Evolutionary conservation across 129 eudicot species (phyloP).

Genomic region (Centella asiatica): DNA sequence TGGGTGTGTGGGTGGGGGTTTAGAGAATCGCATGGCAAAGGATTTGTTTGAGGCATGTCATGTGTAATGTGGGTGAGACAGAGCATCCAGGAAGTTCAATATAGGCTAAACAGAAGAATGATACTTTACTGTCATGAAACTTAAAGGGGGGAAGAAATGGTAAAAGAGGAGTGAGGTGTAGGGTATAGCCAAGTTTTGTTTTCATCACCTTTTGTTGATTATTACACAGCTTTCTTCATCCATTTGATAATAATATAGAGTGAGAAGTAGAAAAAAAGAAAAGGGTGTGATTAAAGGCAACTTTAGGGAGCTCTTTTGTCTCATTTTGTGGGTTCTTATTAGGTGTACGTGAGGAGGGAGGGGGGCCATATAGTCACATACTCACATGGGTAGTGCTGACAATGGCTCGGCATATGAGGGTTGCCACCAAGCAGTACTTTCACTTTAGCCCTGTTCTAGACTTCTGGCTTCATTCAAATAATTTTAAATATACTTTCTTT

Average conservation of each 20-base stretch:
- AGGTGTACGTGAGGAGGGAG: slow-evolving; percentile 38
- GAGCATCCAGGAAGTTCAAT: slow-evolving; percentile 1
- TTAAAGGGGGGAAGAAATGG: too few species aligned
- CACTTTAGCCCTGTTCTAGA: slow-evolving; percentile 53
- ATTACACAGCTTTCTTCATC: neutral
- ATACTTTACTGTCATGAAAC: too few species aligned
- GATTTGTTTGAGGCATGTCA: neutral
- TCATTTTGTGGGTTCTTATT: slow-evolving; percentile 48
- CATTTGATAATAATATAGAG: slow-evolving; percentile 2
- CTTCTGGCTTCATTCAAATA: slow-evolving; percentile 30
- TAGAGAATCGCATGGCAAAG: too few species aligned
- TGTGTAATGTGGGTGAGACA: slow-evolving; percentile 9
- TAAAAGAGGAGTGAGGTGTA: slow-evolving; percentile 10
- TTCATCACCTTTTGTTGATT: neutral
- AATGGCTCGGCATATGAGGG: slow-evolving; percentile 46
- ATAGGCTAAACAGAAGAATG: neutral
- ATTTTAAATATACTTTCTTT: too few species aligned
- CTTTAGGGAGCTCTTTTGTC: slow-evolving; percentile 44
- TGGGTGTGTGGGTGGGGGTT: too few species aligned
- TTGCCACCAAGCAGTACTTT: slow-evolving; percentile 36
- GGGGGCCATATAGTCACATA: slow-evolving; percentile 74
- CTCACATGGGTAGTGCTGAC: slow-evolving; percentile 55
- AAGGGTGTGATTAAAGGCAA: slow-evolving; percentile 30
- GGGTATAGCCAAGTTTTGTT: neutral
- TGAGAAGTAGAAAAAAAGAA: slow-evolving; percentile 6